Evolutionary conservation across 257 asterid species (phyloP), one percentile per base, ranked within the genome.

Genomic region (Capsicum baccatum): DNA sequence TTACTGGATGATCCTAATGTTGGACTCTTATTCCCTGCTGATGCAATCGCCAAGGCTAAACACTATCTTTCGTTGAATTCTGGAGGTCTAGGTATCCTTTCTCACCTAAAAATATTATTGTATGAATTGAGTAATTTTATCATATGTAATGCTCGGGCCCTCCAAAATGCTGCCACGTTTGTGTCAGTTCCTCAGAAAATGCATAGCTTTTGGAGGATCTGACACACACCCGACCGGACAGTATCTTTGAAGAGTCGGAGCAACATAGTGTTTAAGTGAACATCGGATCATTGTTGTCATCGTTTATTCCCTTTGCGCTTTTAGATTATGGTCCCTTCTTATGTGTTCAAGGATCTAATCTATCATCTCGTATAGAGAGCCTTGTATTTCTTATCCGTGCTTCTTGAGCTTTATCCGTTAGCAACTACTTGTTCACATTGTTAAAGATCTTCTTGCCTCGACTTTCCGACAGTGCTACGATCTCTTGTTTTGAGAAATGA

Each of bases 1-100:
- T 86, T 97, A 79, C 92, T 97, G 86, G 99, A 97, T 81, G 98
- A 97, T 90, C 99, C 99, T 33, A 97, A 95, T 83, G 98, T 95
- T 2, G 98, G 95, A 62, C 95, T 92, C 48, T 1, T 97, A n/a
- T 97, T 97, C 93, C 99, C 99, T 10, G 96, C 97, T 4, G 99
- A 97, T 91, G 97, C 98, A 17, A 94, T 97, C 86, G 96, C 96
- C 57, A 94, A 86, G 88, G 98, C 99, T 35, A 97, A 95, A 88
- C 97, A 97, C 84, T 97, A 93, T 86, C 95, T 97, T 83, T 62
- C 97, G 37, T 37, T 97, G 80, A 88, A 97, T 83, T 85, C 98
- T 0, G 99, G 99, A 68, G 99, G 98, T 85, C 90, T 97, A 89
- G 98, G 99, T 97, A 92, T 9, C n/a, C 44, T 19, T 35, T 35